Conservation (phyloP, 1,139 yeast species). For the Protomyces pachydermus region DNA sequence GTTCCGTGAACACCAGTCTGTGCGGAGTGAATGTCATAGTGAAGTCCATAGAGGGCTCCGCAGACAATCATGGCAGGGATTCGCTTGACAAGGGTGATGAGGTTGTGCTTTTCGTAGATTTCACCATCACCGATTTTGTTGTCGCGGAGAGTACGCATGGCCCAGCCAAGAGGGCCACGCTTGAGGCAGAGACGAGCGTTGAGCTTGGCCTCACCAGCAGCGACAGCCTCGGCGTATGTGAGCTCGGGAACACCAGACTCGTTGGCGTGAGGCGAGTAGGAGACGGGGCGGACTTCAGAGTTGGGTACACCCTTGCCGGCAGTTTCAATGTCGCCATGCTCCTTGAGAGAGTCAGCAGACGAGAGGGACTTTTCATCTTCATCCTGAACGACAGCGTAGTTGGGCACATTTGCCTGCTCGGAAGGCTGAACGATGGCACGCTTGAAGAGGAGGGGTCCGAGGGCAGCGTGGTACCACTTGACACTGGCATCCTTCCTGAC, state of each 20-base stretch:
- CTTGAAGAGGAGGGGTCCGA: constrained; percentile 56
- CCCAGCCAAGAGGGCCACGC: constrained; percentile 24
- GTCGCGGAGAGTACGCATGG: constrained; percentile 25
- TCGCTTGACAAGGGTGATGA: constrained; percentile 12
- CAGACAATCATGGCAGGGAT: constrained; percentile 23
- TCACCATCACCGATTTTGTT: constrained; percentile 17
- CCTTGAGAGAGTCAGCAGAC: neutral
- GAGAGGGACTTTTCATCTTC: constrained; percentile 3
- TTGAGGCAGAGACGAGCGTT: constrained; percentile 17
- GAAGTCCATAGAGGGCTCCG: constrained; percentile 23
- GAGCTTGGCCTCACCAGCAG: constrained; percentile 15
- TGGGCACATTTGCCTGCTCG: constrained; percentile 16
- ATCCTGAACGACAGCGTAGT: constrained; percentile 22
- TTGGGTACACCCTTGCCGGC: neutral
- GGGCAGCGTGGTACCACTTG: constrained; percentile 51
- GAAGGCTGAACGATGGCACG: constrained; percentile 47
- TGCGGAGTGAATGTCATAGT: constrained; percentile 23
- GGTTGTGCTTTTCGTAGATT: constrained; percentile 24
- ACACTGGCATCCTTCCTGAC: constrained; percentile 65
- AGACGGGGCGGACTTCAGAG: neutral
- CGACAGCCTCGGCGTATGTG: constrained; percentile 7
- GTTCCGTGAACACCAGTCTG: constrained; percentile 34
- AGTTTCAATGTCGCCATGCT: neutral
- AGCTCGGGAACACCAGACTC: neutral
- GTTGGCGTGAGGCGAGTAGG: neutral